Percentiles rank a stretch among this genome's conserved stretches.
These are phyloP conservation scores for Breviolum minutum DNA, from an alignment of 73 alveolate genomes.

Conservation along the genomic window DNA sequence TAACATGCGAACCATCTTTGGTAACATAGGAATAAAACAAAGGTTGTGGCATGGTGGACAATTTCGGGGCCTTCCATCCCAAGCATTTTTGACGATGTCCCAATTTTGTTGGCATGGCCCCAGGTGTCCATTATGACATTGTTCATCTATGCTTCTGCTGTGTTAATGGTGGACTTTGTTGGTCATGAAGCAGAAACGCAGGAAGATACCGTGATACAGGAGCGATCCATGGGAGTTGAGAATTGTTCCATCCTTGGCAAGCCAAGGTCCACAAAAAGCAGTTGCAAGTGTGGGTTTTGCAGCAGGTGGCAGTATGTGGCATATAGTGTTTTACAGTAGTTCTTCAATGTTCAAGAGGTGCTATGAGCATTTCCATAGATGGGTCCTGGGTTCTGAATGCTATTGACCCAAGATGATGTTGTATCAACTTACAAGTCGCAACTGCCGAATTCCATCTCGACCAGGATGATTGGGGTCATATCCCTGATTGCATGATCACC, in stretches of 20 bases:
- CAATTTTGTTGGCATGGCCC: not conserved
- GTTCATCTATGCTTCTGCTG: slow-evolving; percentile 76
- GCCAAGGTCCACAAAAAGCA: not conserved
- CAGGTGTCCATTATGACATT: slow-evolving; percentile 45
- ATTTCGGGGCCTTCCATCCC: not conserved
- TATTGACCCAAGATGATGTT: too few relatives aligned
- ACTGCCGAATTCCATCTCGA: not conserved
- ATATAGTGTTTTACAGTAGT: too few relatives aligned
- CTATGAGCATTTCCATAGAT: too few relatives aligned
- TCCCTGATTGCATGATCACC: slow-evolving; percentile 78
- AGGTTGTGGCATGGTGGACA: not conserved
- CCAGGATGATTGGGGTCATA: slow-evolving; percentile 66
- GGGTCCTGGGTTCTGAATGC: too few relatives aligned
- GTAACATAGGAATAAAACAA: not conserved
- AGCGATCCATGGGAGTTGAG: too few relatives aligned
- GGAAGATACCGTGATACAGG: slow-evolving; percentile 40
- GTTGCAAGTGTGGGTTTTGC: too few relatives aligned
- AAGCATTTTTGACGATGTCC: not conserved
- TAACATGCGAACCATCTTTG: too few relatives aligned
- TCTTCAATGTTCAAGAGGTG: too few relatives aligned
- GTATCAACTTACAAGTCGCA: too few relatives aligned
- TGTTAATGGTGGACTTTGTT: slow-evolving; percentile 81
- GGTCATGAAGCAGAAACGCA: slow-evolving; percentile 68
- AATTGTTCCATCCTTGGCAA: not conserved
- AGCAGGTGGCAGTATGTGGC: too few relatives aligned